These are phyloP conservation scores for Leptographium galeiforme DNA, from an alignment of 2,329 filamentous ascomycete genomes.

Conservation along the genomic window DNA sequence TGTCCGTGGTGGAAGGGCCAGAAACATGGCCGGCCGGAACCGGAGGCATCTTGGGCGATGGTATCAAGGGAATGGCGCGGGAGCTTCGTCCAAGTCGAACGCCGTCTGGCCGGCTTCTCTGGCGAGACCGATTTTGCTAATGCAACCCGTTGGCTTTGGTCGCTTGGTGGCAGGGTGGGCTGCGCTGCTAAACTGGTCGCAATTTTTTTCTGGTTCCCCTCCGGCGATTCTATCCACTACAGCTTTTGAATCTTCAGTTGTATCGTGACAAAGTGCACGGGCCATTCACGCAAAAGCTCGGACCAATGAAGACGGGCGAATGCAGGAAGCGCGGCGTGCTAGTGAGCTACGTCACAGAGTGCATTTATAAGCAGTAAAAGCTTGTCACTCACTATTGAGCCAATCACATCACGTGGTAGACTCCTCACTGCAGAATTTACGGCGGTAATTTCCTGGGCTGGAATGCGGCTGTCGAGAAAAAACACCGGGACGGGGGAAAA, in stretches of 20 bases:
- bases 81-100: not conserved
- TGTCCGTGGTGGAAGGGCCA: conserved; percentile 40
- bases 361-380: not conserved
- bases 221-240: not conserved
- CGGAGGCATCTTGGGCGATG: conserved; percentile 17
- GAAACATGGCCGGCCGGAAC: conserved; percentile 13
- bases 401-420: not conserved
- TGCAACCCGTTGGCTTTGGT: not conserved
- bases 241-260: not conserved
- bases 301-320: not conserved
- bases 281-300: not conserved
- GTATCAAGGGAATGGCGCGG: not conserved
- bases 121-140: not conserved
- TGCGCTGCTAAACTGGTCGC: not conserved
- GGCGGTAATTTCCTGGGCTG: not conserved
- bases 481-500: not conserved
- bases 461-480: not conserved
- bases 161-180: not conserved
- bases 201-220: not conserved
- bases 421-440: not conserved
- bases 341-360: not conserved
- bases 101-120: not conserved
- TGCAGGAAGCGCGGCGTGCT: not conserved
- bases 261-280: not conserved
- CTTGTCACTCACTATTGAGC: not conserved